phyloP scores from a whole-genome alignment of 352 stramenopile genomes.

The Peronospora tabacina region DNA sequence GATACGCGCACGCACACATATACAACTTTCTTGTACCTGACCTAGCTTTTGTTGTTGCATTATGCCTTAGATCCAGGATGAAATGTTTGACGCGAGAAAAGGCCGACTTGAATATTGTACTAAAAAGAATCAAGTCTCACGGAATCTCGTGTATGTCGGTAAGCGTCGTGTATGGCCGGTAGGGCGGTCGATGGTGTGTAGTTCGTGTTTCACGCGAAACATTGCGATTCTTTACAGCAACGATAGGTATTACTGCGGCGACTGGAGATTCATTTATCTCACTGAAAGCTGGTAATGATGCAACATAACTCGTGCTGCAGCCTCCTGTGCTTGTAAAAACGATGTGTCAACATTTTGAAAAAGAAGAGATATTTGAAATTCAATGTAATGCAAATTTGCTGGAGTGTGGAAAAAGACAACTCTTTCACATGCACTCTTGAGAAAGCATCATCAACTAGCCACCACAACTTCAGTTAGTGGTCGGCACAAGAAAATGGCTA shows the following conservation, averaged over 20 bases:
- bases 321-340: conserved; percentile 33
- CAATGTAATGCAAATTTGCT: conserved; percentile 27
- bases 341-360: conserved; percentile 5
- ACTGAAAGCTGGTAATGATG: conserved; percentile 43
- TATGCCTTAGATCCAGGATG: conserved; percentile 26
- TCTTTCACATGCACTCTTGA: conserved; percentile 5
- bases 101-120: conserved; percentile 22
- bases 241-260: conserved; percentile 39
- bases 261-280: conserved; percentile 35
- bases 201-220: conserved; percentile 72
- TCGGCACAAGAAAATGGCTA: neutral
- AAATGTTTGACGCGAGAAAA: conserved; percentile 15
- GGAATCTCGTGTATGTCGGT: conserved; percentile 64
- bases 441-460: conserved; percentile 2
- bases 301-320: conserved; percentile 35
- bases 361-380: conserved; percentile 9
- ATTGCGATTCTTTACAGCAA: conserved; percentile 54
- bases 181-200: conserved; percentile 57
- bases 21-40: neutral
- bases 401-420: conserved; percentile 7
- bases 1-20: neutral
- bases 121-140: conserved; percentile 36
- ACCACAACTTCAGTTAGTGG: conserved; percentile 11
- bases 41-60: conserved; percentile 2
- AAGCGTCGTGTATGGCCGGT: no score